Percentiles rank a stretch among this genome's conserved stretches.
Evolutionary conservation across 805 yeast species (phyloP).

Genomic region (Saccharomycopsis selenospora): DNA sequence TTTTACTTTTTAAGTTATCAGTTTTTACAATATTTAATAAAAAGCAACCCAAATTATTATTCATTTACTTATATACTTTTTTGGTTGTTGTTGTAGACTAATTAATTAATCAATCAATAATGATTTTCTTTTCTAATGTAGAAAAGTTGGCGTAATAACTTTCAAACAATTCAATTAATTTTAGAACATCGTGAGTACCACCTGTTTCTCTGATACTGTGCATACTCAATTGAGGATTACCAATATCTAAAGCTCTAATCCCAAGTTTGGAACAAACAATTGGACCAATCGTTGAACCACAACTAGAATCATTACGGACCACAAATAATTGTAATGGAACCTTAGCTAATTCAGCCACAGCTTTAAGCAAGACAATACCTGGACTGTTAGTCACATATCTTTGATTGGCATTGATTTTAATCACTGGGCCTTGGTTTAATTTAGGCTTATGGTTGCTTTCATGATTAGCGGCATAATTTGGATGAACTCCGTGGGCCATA

Average conservation of each 20-base stretch:
- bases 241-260: conserved; percentile 78
- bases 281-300: conserved; percentile 97
- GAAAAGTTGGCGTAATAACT: conserved; percentile 49
- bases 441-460: conserved; percentile 75
- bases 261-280: conserved; percentile 84
- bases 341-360: conserved; percentile 55
- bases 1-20: too few relatives aligned
- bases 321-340: conserved; percentile 91
- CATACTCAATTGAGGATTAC: conserved; percentile 90
- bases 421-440: conserved; percentile 84
- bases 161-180: conserved; percentile 53
- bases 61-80: too few relatives aligned
- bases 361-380: conserved; percentile 72
- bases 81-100: too few relatives aligned
- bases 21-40: too few relatives aligned
- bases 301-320: conserved; percentile 87
- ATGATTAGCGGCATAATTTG: conserved; percentile 73
- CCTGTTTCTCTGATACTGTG: conserved; percentile 92
- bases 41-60: too few relatives aligned
- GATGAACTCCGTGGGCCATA: conserved; percentile 96
- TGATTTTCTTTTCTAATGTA: conserved; percentile 35
- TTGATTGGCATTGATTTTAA: conserved; percentile 91
- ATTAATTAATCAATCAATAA: conserved; percentile 33
- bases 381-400: conserved; percentile 91
- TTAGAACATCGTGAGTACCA: conserved; percentile 64